Evolutionary conservation across 169 alveolate species (phyloP).

Genomic region (Cryptosporidium xiaoi): DNA sequence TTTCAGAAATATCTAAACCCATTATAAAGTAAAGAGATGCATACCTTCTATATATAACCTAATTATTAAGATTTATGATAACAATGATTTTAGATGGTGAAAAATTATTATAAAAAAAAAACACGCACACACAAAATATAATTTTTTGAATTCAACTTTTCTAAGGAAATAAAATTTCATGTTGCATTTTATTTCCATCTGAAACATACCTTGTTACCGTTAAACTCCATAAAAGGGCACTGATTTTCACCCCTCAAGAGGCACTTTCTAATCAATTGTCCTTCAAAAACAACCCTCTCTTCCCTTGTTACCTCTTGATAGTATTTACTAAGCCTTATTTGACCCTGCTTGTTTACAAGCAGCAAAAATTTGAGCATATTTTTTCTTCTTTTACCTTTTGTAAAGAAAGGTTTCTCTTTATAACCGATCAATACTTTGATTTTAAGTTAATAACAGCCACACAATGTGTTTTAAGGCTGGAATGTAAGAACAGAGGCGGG

Average conservation of each 20-base stretch:
- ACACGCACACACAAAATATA: background rate
- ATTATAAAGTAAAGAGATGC: constrained; percentile 97
- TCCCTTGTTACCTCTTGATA: constrained; percentile 87
- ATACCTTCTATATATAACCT: constrained; percentile 89
- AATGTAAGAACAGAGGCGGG: too few relatives aligned
- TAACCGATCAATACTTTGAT: background rate
- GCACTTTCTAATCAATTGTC: constrained; percentile 97
- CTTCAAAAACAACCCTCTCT: constrained; percentile 95
- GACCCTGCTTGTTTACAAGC: constrained; percentile 98
- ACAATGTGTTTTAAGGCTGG: too few relatives aligned
- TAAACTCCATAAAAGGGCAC: constrained; percentile 96
- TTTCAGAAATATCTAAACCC: constrained; percentile 89
- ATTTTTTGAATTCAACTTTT: background rate
- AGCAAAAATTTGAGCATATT: constrained; percentile 95
- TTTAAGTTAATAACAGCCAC: too few relatives aligned
- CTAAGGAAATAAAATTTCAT: background rate
- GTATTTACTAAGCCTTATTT: constrained; percentile 95
- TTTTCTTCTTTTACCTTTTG: background rate
- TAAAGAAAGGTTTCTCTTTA: background rate
- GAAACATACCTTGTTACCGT: constrained; percentile 93
- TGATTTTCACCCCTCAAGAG: constrained; percentile 93
- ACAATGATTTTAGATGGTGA: background rate
- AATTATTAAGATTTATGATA: background rate
- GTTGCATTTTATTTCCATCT: constrained; percentile 77
- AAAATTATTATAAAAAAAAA: background rate